These are phyloP conservation scores for Chlamydomonas schloesseri DNA, from an alignment of 139 green algal genomes.

Conservation along the genomic window DNA sequence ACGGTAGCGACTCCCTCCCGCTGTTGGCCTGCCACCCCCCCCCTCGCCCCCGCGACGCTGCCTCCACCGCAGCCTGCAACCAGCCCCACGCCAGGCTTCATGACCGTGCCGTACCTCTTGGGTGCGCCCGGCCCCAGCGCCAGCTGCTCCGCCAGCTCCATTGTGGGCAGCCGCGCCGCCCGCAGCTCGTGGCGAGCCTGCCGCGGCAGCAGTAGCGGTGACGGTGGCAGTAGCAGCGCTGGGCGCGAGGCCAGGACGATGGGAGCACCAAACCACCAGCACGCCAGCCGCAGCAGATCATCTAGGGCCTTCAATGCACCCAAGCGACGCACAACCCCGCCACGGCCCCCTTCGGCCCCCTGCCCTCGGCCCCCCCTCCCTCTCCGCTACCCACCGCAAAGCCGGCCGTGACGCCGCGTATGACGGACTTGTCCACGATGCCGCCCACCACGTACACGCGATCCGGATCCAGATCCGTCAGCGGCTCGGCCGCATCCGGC, in stretches of 20 bases:
- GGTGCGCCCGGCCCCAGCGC: conserved; percentile 18
- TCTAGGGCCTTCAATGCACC: neutral
- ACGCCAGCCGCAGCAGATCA: neutral
- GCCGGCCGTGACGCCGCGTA: conserved; percentile 15
- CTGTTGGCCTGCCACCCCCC: no score
- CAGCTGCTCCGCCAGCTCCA: conserved; percentile 43
- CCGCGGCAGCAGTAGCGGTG: no score
- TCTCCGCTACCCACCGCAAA: neutral
- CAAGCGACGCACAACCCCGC: no score
- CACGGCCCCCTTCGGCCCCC: no score
- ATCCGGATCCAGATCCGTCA: conserved; percentile 5
- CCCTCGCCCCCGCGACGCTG: no score
- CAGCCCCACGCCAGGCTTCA: no score
- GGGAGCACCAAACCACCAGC: no score
- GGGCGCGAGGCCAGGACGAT: neutral
- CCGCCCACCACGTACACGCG: conserved; percentile 52
- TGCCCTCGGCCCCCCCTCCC: no score
- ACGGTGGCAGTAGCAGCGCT: neutral
- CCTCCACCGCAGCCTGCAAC: no score
- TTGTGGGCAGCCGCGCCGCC: conserved; percentile 30
- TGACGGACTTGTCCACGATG: conserved; percentile 48
- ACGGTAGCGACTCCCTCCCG: no score
- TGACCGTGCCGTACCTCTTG: neutral
- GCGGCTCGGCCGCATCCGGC: conserved; percentile 48
- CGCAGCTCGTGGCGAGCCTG: conserved; percentile 4